Conservation (phyloP, 169 alveolate genomes). For the Eimeria acervulina region DNA sequence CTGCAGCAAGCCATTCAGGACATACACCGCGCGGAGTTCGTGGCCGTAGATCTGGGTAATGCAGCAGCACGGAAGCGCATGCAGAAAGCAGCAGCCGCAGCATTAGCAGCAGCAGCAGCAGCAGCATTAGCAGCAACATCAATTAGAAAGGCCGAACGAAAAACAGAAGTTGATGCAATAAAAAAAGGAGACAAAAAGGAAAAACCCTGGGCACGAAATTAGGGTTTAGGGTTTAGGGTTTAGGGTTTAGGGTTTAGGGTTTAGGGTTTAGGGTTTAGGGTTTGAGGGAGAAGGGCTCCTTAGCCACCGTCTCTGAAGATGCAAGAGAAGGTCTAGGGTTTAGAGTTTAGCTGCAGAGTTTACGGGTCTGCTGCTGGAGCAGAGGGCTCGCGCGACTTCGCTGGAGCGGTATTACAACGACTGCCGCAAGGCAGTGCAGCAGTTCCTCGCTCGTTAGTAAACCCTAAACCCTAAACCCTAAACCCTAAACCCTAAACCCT, state of each 20-base stretch:
- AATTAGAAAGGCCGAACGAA: too few relatives aligned
- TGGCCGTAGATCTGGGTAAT: slow-evolving; percentile 51
- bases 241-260: too few relatives aligned
- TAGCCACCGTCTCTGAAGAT: too few relatives aligned
- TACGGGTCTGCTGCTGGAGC: neutral
- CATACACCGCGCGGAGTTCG: neutral
- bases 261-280: too few relatives aligned
- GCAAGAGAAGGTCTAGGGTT: too few relatives aligned
- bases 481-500: neutral
- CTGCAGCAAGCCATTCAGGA: slow-evolving; percentile 73
- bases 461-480: neutral
- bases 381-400: neutral
- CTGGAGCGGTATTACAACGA: neutral
- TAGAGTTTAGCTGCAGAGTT: neutral
- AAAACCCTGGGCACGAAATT: neutral
- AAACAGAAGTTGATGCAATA: too few relatives aligned
- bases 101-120: too few relatives aligned
- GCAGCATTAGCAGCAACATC: neutral
- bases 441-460: neutral
- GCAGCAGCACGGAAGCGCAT: too few relatives aligned
- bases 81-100: too few relatives aligned
- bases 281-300: too few relatives aligned
- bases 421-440: neutral
- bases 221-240: too few relatives aligned
- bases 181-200: neutral